Evolutionary conservation across 306 rosid species (phyloP).

Genomic region (Abrus pulchellus): DNA sequence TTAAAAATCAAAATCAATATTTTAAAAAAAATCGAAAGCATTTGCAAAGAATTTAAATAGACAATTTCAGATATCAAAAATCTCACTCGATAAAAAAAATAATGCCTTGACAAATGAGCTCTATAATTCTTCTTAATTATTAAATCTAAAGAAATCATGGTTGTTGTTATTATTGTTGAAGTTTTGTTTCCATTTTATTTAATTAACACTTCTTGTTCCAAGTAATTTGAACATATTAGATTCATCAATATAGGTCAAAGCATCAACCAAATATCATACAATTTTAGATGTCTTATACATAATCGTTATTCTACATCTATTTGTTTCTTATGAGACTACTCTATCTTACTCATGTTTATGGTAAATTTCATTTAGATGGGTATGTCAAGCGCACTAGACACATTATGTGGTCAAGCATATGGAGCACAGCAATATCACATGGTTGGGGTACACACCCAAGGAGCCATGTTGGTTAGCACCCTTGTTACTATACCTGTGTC

Average conservation of each 20-base stretch:
- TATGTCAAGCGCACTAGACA: conserved; percentile 76
- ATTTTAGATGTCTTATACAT: background rate
- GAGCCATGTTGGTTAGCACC: conserved; percentile 64
- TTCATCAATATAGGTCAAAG: background rate
- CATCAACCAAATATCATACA: background rate
- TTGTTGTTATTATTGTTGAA: too few relatives aligned
- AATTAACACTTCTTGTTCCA: too few relatives aligned
- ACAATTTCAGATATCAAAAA: background rate
- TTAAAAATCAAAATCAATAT: too few relatives aligned
- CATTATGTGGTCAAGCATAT: conserved; percentile 83
- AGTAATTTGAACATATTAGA: too few relatives aligned
- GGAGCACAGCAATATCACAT: conserved; percentile 73
- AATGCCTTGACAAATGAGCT: background rate
- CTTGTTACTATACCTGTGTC: conserved; percentile 60
- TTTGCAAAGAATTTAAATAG: background rate
- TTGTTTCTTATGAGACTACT: background rate
- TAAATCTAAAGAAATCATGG: too few relatives aligned
- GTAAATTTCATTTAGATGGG: conserved; percentile 59
- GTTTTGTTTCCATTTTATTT: too few relatives aligned
- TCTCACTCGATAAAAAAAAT: background rate
- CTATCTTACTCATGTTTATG: background rate
- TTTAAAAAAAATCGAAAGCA: too few relatives aligned
- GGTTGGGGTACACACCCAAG: conserved; percentile 72
- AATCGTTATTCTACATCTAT: background rate
- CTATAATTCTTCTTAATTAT: background rate